Evolutionary conservation across 805 yeast species (phyloP).

Genomic region (Metschnikowia peoriensis): DNA sequence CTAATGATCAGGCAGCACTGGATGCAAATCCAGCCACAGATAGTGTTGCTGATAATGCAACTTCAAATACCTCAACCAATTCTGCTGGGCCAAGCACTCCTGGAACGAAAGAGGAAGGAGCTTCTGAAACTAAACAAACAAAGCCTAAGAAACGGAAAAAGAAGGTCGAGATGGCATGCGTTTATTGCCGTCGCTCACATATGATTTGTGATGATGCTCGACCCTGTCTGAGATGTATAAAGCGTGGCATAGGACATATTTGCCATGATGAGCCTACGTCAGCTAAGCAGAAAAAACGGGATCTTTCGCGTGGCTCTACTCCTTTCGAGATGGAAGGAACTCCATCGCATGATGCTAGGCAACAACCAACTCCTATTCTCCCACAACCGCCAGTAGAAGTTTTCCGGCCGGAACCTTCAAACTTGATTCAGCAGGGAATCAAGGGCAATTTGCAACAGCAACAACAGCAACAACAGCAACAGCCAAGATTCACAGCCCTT

Average conservation of each 20-base stretch:
- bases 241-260: slow-evolving; percentile 82
- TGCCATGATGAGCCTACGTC: slow-evolving; percentile 72
- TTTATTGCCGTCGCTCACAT: slow-evolving; percentile 89
- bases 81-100: background rate
- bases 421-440: background rate
- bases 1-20: background rate
- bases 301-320: slow-evolving; percentile 15
- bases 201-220: slow-evolving; percentile 85
- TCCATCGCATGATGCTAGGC: background rate
- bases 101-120: background rate
- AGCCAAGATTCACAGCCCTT: slow-evolving; percentile 25
- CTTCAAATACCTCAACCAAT: background rate
- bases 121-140: background rate
- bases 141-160: slow-evolving; percentile 37
- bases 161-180: slow-evolving; percentile 71
- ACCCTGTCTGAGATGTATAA: slow-evolving; percentile 80
- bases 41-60: background rate
- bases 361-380: background rate
- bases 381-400: background rate
- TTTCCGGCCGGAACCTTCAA: slow-evolving; percentile 1
- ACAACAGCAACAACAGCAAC: background rate
- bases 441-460: background rate
- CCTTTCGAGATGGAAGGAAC: slow-evolving; percentile 1
- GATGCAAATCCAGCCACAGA: background rate
- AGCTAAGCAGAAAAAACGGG: slow-evolving; percentile 38